Conservation (phyloP, 2,329 filamentous ascomycete genomes). For the Mycosphaerelloides madeirae region DNA sequence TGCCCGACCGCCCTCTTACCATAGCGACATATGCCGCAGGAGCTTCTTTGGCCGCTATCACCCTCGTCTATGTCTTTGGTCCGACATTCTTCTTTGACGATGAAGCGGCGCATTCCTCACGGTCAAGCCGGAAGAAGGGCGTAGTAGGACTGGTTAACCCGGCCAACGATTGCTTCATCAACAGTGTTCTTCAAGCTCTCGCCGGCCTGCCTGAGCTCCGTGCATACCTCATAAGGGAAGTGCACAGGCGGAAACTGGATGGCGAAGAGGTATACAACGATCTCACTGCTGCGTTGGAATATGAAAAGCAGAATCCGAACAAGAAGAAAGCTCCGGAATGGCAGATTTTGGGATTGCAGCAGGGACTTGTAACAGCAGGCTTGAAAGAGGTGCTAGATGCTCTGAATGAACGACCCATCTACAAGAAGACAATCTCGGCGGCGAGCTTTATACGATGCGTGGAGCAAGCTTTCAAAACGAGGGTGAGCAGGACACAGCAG, state of each 20-base stretch:
- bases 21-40: constrained; percentile 92
- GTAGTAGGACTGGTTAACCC: constrained; percentile 85
- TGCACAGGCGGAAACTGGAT: constrained; percentile 76
- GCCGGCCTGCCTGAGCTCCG: constrained; percentile 86
- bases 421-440: constrained; percentile 88
- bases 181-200: constrained; percentile 88
- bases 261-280: constrained; percentile 69
- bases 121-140: constrained; percentile 68
- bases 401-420: constrained; percentile 88
- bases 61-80: constrained; percentile 93
- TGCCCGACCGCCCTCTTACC: constrained; percentile 78
- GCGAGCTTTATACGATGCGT: constrained; percentile 76
- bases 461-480: constrained; percentile 80
- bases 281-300: constrained; percentile 49
- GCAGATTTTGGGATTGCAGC: constrained; percentile 61
- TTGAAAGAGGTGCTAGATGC: constrained; percentile 89
- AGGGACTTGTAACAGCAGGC: constrained; percentile 76
- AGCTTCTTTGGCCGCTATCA: constrained; percentile 88
- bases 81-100: constrained; percentile 95
- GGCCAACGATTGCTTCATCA: constrained; percentile 81
- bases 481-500: constrained; percentile 91
- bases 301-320: constrained; percentile 53
- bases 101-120: constrained; percentile 57
- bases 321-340: constrained; percentile 37
- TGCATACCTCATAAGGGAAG: constrained; percentile 86